A percentile compares a stretch with the other conserved stretches of the same genome.
These are phyloP conservation scores for Pichia insulana DNA, from an alignment of 805 yeast species.

Conservation along the genomic window DNA sequence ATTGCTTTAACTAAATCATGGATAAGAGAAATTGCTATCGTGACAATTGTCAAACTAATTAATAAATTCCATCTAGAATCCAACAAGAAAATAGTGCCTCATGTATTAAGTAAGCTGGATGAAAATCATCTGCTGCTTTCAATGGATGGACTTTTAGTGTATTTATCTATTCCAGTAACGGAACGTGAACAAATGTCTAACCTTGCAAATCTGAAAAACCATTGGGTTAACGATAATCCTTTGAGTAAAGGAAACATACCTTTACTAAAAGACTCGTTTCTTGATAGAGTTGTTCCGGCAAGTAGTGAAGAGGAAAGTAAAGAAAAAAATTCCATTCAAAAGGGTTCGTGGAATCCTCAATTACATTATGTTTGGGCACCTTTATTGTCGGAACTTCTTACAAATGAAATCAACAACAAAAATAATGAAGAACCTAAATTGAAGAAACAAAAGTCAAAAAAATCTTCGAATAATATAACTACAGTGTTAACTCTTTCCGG, in stretches of 20 bases:
- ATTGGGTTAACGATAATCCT: conserved; percentile 73
- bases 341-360: conserved; percentile 66
- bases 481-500: conserved; percentile 38
- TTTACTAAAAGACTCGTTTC: conserved; percentile 51
- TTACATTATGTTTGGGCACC: conserved; percentile 71
- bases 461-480: conserved; percentile 12
- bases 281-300: conserved; percentile 40
- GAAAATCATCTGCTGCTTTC: conserved; percentile 51
- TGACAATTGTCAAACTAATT: conserved; percentile 55
- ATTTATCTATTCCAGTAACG: conserved; percentile 40
- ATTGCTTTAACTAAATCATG: conserved; percentile 64
- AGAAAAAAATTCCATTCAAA: conserved; percentile 28
- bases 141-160: conserved; percentile 74
- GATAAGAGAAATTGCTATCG: conserved; percentile 77
- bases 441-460: conserved; percentile 30
- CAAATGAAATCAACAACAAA: not conserved
- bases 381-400: conserved; percentile 37
- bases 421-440: conserved; percentile 11
- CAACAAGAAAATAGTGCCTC: conserved; percentile 12
- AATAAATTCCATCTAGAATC: conserved; percentile 16
- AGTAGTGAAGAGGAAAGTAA: conserved; percentile 30
- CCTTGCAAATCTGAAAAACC: conserved; percentile 18
- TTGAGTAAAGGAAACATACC: conserved; percentile 60
- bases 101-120: conserved; percentile 36
- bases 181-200: conserved; percentile 13